Conservation (phyloP, 2,329 filamentous ascomycete genomes). For the Aspergillus versicolor region DNA sequence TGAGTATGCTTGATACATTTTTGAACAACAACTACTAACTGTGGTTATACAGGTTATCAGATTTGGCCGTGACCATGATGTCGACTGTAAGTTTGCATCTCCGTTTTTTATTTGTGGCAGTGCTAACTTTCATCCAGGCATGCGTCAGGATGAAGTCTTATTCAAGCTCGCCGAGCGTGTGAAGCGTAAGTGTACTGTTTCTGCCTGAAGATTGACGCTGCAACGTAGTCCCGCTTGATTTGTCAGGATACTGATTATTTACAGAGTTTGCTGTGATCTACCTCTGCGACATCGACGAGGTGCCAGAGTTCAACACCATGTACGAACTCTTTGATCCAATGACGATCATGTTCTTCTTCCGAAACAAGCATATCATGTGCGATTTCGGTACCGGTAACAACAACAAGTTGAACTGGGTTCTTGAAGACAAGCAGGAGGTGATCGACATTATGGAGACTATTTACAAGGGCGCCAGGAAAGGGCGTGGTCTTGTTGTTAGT, state of each 20-base stretch:
- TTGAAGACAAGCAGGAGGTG: conserved; percentile 97
- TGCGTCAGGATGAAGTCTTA: conserved; percentile 87
- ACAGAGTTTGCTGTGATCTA: conserved; percentile 64
- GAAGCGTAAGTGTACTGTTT: conserved; percentile 55
- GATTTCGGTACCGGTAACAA: conserved; percentile 98
- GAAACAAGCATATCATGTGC: conserved; percentile 91
- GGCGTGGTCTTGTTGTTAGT: conserved; percentile 90
- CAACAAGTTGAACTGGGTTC: conserved; percentile 95
- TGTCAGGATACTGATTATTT: background rate
- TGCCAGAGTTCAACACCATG: conserved; percentile 94
- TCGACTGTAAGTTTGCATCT: conserved; percentile 55
- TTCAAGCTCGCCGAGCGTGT: conserved; percentile 91
- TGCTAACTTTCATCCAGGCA: conserved; percentile 44
- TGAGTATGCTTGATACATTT: conserved; percentile 6
- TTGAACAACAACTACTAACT: background rate
- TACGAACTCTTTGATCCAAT: conserved; percentile 86
- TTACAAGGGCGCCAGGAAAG: conserved; percentile 98
- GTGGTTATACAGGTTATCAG: conserved; percentile 67
- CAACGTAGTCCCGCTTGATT: too few species aligned
- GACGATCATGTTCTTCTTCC: conserved; percentile 68
- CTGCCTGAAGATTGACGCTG: background rate
- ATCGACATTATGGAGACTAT: conserved; percentile 99
- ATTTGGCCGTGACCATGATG: conserved; percentile 83
- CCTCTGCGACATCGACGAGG: conserved; percentile 86
- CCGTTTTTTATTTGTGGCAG: background rate